Conservation (phyloP, 331 rosid genomes). For the Arachis monticola region DNA sequence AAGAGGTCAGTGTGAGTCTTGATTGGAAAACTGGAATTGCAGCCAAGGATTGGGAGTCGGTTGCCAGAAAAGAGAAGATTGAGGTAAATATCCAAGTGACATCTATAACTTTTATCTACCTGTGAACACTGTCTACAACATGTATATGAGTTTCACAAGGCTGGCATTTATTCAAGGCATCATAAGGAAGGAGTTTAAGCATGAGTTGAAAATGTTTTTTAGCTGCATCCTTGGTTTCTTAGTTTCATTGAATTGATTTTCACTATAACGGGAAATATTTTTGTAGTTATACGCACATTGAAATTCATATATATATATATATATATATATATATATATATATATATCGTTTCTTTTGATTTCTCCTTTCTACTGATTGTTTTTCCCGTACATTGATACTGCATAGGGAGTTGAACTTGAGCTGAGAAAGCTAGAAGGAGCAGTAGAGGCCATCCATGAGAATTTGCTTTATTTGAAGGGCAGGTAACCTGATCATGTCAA, state of each 20-base stretch:
- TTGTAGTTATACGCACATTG: slow-evolving; percentile 2
- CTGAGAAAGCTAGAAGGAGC: slow-evolving; percentile 85
- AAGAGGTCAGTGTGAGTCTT: slow-evolving; percentile 60
- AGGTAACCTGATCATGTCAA: slow-evolving; percentile 49
- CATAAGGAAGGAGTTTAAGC: slow-evolving; percentile 1
- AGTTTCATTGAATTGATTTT: slow-evolving; percentile 23
- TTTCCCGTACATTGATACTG: slow-evolving; percentile 17
- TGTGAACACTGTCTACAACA: background rate
- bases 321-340: background rate
- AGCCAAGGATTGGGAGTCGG: slow-evolving; percentile 85
- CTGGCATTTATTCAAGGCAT: background rate
- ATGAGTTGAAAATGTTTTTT: slow-evolving; percentile 15
- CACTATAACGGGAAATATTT: slow-evolving; percentile 16
- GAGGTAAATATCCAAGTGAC: slow-evolving; percentile 52
- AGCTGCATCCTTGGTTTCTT: slow-evolving; percentile 8
- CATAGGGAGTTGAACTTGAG: slow-evolving; percentile 87
- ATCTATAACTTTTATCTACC: background rate
- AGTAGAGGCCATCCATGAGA: slow-evolving; percentile 83
- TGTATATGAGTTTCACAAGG: slow-evolving; percentile 16
- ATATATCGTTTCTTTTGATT: background rate
- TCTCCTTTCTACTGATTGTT: slow-evolving; percentile 28
- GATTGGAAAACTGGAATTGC: slow-evolving; percentile 87
- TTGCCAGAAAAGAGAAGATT: slow-evolving; percentile 80
- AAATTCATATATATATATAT: background rate
- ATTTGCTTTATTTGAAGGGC: slow-evolving; percentile 70